Base-by-base conservation (phyloP, 2,329 filamentous ascomycete species). In the Mycocentrospora acerina region DNA sequence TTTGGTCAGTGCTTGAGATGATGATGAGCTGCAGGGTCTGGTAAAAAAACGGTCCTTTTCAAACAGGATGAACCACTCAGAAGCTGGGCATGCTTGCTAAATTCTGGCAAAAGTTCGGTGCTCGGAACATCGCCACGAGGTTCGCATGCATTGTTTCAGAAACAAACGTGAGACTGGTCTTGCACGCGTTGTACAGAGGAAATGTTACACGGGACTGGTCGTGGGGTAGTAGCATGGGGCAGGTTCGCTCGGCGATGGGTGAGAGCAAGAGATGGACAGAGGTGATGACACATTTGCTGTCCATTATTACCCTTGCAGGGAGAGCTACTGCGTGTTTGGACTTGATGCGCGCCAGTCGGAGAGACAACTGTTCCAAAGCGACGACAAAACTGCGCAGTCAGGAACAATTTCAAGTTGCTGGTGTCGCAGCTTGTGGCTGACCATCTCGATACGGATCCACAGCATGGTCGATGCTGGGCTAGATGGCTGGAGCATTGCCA, bases 1-100 rank as follows among this genome's bases (percentile, higher is more conserved):
- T 44, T 22, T 27, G 32, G 41, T 33, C 39, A 47, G 13, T 27
- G 34, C 44, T 46, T 47, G 51, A 48, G 48, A 42, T 13, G 15
- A 3, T 7, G 29, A 44, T 51, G 51, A 38, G 44, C 53, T 59
- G 51, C 57, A 60, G 55, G 57, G 57, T 59, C 57, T 52, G 57
- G 51, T 53, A 46, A 48, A n/a, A n/a, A n/a, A n/a, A 47, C 34
- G 44, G 41, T 25, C 33, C 33, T 42, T 42, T 44, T 35, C 36
- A 37, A 17, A 30, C 29, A 32, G 44, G 40, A 40, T 37, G 40
- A 44, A 37, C 45, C 35, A 42, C 28, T 30, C 32, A 16, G 37
- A 42, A 22, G 35, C 46, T 51, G 37, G 48, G 53, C 19, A 35
- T 31, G 38, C 42, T 39, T 24, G 42, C 15, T 31, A 16, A 40